These are phyloP conservation scores for Dictyophora rubrovolvata DNA, from an alignment of 768 basidiomycete species.

Conservation along the genomic window DNA sequence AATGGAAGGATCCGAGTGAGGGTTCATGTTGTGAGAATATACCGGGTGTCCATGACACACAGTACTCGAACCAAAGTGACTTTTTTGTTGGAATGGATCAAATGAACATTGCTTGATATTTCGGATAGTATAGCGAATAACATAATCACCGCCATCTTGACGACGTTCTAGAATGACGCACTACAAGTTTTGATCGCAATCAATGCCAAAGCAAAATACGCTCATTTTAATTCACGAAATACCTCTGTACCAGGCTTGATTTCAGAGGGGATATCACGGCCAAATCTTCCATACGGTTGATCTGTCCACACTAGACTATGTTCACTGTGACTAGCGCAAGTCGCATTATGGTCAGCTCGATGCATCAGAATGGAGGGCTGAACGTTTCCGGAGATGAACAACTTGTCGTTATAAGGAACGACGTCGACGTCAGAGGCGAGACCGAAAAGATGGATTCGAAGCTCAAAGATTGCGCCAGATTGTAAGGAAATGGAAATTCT, in stretches of 20 bases:
- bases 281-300: slow-evolving; percentile 1
- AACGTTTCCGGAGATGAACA: background rate
- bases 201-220: background rate
- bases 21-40: background rate
- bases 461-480: slow-evolving; percentile 1
- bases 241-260: slow-evolving; percentile 2
- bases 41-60: background rate
- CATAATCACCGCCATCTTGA: slow-evolving; percentile 6
- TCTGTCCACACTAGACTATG: background rate
- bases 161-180: background rate
- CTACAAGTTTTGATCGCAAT: background rate
- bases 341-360: background rate
- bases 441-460: background rate
- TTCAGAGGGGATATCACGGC: background rate
- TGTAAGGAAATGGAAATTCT: background rate
- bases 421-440: background rate
- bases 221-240: background rate
- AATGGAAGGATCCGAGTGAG: background rate
- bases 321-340: background rate
- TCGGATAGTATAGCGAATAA: slow-evolving; percentile 7
- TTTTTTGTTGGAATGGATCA: background rate
- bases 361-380: background rate
- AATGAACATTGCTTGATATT: background rate
- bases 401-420: background rate
- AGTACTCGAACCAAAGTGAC: background rate